These are phyloP conservation scores for Cercospora sp. DNA, from an alignment of 2,329 filamentous ascomycete genomes.

Conservation along the genomic window DNA sequence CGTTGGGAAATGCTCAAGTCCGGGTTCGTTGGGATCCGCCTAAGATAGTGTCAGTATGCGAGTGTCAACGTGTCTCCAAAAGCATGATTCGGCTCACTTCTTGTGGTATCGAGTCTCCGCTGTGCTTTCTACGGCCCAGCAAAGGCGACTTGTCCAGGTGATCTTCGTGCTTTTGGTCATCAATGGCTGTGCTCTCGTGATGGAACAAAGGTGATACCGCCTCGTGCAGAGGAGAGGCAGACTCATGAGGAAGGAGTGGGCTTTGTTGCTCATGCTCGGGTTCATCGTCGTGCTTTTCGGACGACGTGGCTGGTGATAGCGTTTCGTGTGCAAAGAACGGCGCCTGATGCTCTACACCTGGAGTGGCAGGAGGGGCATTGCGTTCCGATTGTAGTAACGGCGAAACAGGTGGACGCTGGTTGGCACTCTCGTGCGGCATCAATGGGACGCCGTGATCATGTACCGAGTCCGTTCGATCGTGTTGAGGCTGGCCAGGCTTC, in stretches of 20 bases:
- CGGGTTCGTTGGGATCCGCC: conserved; percentile 36
- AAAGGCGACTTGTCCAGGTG: conserved; percentile 11
- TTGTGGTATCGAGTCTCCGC: conserved; percentile 19
- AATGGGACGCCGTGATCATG: conserved; percentile 18
- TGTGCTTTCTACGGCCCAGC: conserved; percentile 20
- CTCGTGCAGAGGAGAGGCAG: conserved; percentile 31
- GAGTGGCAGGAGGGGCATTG: background rate
- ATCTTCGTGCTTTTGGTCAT: conserved; percentile 26
- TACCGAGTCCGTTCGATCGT: conserved; percentile 17
- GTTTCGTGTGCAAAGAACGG: conserved; percentile 41
- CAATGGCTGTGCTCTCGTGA: conserved; percentile 36
- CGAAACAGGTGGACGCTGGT: conserved; percentile 6
- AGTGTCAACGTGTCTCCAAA: background rate
- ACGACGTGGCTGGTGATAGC: conserved; percentile 14
- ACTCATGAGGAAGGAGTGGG: conserved; percentile 44
- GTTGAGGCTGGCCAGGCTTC: conserved; percentile 16
- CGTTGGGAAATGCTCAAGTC: conserved; percentile 40
- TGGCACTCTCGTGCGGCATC: conserved; percentile 14
- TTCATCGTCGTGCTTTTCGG: conserved; percentile 14
- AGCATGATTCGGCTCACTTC: conserved; percentile 6
- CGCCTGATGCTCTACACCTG: conserved; percentile 20
- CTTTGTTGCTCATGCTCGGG: conserved; percentile 28
- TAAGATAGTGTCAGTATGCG: conserved; percentile 18
- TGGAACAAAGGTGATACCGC: conserved; percentile 37
- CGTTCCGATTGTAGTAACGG: conserved; percentile 11